A percentile compares a stretch with the other conserved stretches of the same genome.
Conservation (phyloP, 192 early-diverging fungal species). For the Backusella circina region DNA sequence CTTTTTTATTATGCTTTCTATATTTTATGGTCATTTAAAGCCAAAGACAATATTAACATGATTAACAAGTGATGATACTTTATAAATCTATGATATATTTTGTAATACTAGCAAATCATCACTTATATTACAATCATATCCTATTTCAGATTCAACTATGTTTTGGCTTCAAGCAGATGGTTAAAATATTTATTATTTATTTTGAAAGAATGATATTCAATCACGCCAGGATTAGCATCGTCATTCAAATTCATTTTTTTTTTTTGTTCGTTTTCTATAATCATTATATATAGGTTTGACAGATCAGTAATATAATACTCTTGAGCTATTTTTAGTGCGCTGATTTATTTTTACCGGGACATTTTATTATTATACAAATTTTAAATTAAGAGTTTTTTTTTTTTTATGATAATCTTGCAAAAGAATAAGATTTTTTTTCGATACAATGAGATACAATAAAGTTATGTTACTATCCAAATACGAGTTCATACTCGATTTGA, state of each 20-base stretch:
- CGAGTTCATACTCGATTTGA: too few relatives aligned
- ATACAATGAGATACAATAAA: too few relatives aligned
- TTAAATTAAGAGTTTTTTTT: background rate
- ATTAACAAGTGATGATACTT: too few relatives aligned
- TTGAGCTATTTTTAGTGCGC: background rate
- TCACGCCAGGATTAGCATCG: background rate
- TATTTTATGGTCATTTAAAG: too few relatives aligned
- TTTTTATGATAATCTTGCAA: background rate
- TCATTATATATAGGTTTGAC: background rate
- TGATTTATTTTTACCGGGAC: background rate
- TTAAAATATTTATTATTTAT: background rate
- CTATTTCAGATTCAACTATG: background rate
- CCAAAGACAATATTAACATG: too few relatives aligned
- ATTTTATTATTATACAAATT: background rate
- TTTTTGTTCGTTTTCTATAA: background rate
- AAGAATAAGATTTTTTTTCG: too few relatives aligned
- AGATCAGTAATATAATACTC: background rate
- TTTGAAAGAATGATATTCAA: background rate
- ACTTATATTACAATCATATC: background rate
- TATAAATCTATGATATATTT: too few relatives aligned
- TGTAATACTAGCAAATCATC: too few relatives aligned
- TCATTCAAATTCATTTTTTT: background rate
- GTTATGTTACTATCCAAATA: too few relatives aligned
- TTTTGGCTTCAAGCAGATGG: background rate
- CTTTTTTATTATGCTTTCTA: too few relatives aligned